Percentiles rank a stretch among this genome's conserved stretches.
Conservation (phyloP, 345 rosid species). For the Reutealis trisperma region DNA sequence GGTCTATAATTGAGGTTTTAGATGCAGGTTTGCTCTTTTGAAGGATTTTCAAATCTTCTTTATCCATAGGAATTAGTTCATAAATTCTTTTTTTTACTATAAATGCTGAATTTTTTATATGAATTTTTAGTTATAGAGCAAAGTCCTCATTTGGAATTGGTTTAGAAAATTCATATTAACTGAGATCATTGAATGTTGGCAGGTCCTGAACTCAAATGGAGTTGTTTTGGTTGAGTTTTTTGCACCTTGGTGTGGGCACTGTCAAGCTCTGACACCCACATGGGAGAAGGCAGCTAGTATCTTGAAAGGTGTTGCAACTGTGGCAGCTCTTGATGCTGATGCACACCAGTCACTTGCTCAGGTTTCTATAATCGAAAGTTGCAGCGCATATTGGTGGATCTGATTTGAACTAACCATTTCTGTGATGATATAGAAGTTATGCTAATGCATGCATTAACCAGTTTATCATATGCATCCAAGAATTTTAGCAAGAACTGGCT, state of each 20-base stretch:
- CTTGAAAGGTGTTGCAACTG: slow-evolving; percentile 87
- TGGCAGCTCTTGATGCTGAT: slow-evolving; percentile 96
- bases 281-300: slow-evolving; percentile 93
- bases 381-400: neutral
- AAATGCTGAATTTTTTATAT: neutral
- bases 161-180: neutral
- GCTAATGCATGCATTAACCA: neutral
- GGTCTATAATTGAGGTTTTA: too few relatives aligned
- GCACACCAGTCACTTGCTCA: slow-evolving; percentile 93
- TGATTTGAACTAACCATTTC: neutral
- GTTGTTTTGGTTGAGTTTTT: slow-evolving; percentile 94
- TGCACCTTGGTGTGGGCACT: slow-evolving; percentile 99
- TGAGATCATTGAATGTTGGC: slow-evolving; percentile 20
- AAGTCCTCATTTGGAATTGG: too few relatives aligned
- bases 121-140: too few relatives aligned
- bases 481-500: neutral
- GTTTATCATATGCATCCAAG: slow-evolving; percentile 2
- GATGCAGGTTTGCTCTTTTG: neutral
- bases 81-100: neutral
- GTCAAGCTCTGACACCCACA: slow-evolving; percentile 80
- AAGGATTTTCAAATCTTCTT: too few relatives aligned
- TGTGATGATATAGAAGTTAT: neutral
- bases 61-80: neutral
- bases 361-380: slow-evolving; percentile 43
- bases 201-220: slow-evolving; percentile 86